Evolutionary conservation across 202 grass and related monocot genomes (phyloP).

Genomic region (Cymbopogon flexuosus): DNA sequence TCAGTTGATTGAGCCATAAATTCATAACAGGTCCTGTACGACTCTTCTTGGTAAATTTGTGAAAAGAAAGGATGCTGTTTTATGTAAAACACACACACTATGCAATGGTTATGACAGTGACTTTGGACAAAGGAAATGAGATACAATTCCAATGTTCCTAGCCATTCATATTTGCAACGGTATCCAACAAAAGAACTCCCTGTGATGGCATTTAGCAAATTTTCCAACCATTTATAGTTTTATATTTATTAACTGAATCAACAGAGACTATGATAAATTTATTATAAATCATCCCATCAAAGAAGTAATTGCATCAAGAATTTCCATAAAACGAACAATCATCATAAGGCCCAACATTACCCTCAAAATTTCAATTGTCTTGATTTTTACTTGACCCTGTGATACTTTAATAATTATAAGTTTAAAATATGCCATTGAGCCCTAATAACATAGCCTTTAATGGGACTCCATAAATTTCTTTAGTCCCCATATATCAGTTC

Average conservation of each 20-base stretch:
- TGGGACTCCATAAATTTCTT: neutral
- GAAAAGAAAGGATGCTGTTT: neutral
- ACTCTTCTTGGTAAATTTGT: conserved; percentile 6
- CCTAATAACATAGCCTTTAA: neutral
- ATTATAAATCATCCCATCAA: neutral
- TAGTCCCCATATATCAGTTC: neutral
- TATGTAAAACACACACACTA: neutral
- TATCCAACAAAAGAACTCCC: neutral
- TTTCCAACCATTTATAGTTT: neutral
- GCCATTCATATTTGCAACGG: neutral
- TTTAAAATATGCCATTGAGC: conserved; percentile 10
- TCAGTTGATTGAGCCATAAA: conserved; percentile 18
- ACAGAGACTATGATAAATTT: neutral
- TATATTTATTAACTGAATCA: neutral
- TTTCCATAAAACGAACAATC: neutral
- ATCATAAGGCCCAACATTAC: neutral
- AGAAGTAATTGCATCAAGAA: neutral
- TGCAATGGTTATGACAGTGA: neutral
- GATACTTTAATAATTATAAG: neutral
- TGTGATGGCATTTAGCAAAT: neutral
- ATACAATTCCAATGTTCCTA: neutral
- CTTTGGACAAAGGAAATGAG: neutral
- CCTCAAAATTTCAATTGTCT: neutral
- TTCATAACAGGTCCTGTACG: neutral
- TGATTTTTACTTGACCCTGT: neutral